Evolutionary conservation across 208 protist genomes (phyloP).

Genomic region (Wallacemonas sp.): DNA sequence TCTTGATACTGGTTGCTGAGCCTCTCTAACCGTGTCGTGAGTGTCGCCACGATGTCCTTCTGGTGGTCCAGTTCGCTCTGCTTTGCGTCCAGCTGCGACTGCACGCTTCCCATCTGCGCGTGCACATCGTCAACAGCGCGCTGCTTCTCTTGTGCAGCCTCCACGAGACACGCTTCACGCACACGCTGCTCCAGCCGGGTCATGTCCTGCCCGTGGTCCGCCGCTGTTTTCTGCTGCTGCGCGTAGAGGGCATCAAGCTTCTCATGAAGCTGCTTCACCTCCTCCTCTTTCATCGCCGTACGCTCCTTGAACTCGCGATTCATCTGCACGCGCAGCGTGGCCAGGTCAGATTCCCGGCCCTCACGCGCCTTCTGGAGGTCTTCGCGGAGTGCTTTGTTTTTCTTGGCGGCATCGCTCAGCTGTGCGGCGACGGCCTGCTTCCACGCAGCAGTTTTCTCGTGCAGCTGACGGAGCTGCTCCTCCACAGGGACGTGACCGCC

Average conservation of each 20-base stretch:
- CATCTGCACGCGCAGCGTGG: conserved; percentile 48
- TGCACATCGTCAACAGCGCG: conserved; percentile 1
- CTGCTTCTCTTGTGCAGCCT: neutral
- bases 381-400: conserved; percentile 74
- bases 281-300: conserved; percentile 53
- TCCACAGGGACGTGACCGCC: conserved; percentile 6
- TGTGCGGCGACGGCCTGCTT: conserved; percentile 59
- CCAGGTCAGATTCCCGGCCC: conserved; percentile 30
- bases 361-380: conserved; percentile 32
- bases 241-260: conserved; percentile 30
- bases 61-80: conserved; percentile 7
- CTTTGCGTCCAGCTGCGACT: conserved; percentile 19
- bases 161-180: conserved; percentile 18
- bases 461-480: conserved; percentile 38
- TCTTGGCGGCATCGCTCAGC: conserved; percentile 54
- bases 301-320: conserved; percentile 72
- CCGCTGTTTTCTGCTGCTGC: conserved; percentile 39
- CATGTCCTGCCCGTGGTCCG: conserved; percentile 44
- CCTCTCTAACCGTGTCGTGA: conserved; percentile 22
- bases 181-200: conserved; percentile 12
- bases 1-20: conserved; percentile 34
- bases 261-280: conserved; percentile 30
- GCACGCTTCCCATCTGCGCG: conserved; percentile 15
- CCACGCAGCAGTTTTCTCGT: conserved; percentile 52
- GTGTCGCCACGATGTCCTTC: conserved; percentile 15